Conservation (phyloP, 495 filamentous ascomycete genomes). For the Aspergillus wentii region DNA sequence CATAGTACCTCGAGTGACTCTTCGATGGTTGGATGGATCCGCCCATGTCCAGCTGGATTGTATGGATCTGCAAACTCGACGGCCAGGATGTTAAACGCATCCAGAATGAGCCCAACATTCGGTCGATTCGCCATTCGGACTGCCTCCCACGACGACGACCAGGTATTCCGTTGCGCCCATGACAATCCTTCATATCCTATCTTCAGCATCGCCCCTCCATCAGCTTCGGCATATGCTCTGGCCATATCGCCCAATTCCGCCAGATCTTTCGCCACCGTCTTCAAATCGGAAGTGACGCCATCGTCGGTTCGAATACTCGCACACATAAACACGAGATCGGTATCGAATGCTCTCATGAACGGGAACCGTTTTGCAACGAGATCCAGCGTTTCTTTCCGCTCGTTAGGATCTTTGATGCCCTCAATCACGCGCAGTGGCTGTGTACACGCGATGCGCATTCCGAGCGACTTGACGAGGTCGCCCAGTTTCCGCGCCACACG, state of each 20-base stretch:
- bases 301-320: constrained; percentile 25
- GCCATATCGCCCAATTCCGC: constrained; percentile 29
- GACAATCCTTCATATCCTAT: constrained; percentile 42
- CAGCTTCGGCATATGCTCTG: constrained; percentile 15
- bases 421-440: constrained; percentile 29
- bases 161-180: constrained; percentile 60
- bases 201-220: constrained; percentile 23
- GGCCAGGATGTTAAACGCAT: constrained; percentile 65
- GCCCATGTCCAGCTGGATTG: constrained; percentile 21
- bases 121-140: constrained; percentile 48
- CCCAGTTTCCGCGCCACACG: constrained; percentile 22
- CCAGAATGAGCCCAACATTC: constrained; percentile 63
- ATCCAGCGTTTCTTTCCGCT: constrained; percentile 15
- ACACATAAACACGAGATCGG: constrained; percentile 31
- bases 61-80: constrained; percentile 65
- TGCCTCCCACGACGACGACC: constrained; percentile 57
- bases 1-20: constrained; percentile 20
- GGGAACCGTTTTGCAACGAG: constrained; percentile 29
- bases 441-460: constrained; percentile 28
- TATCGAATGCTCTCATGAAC: constrained; percentile 33
- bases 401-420: constrained; percentile 19
- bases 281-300: constrained; percentile 25
- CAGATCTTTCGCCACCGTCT: constrained; percentile 23
- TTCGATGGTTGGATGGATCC: constrained; percentile 17
- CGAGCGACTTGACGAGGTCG: constrained; percentile 20